Evolutionary conservation across 805 yeast species (phyloP), one percentile per base, ranked within the genome.

Genomic region (Kuraishia piskuri): DNA sequence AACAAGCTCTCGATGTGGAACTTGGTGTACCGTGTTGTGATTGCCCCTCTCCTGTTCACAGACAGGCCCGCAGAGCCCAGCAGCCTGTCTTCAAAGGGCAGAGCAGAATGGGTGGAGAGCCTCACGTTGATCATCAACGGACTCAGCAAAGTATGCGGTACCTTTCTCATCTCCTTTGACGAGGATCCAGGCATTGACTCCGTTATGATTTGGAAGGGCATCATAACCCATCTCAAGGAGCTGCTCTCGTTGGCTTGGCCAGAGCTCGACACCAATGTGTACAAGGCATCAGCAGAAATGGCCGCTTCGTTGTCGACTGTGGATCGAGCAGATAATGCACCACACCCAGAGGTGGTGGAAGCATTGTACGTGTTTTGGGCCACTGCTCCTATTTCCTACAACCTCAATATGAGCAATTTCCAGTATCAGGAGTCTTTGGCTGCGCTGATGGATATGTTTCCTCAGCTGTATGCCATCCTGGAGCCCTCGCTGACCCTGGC

Each of bases 121-220:
- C 73, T 81, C 54, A 68, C 75, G 14, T 72, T 88, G 49, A 74
- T 86, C 0, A 66, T 88, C 19, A 77, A 76, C 24, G 97, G 97
- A 0, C 62, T 89, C 48, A 78, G 83, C 2, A 79, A 81, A 19
- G 62, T 92, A 2, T 88, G 76, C 58, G 67, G 77, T 2, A 74
- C 74, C n/a, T 83, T 78, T 61, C 68, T 85, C 57, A 61, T 67
- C 22, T 63, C 74, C 47, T 71, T 74, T 44, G 56, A 58, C 0
- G 31, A 58, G 57, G 49, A 50, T 50, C 1, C 50, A 50, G 1
- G 20, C 47, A 22, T 47, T 46, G 2, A 31, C 37, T 14, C 22
- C 1, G 49, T 60, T 45, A 56, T 57, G 3, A 75, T 79, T 58
- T 90, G 96, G 96, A 56, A 61, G 7, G 73, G 77, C 0, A 67